Evolutionary conservation across 176 grass and related monocot species (phyloP), one percentile per base, ranked within the genome.

Genomic region (Bothriochloa decipiens): DNA sequence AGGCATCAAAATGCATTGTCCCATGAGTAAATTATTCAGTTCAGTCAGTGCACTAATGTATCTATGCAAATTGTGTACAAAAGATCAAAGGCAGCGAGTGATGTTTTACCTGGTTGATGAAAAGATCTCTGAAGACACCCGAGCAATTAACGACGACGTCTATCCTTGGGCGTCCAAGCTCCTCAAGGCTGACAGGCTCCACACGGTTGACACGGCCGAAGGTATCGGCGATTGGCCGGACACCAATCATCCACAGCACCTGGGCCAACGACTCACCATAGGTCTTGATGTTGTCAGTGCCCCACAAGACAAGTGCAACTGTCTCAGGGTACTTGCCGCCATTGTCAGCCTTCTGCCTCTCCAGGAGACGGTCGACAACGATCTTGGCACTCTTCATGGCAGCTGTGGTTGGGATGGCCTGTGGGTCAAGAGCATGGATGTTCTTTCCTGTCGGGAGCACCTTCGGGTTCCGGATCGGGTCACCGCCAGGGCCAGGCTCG

Each of bases 61-160:
- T 78, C 20, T 61, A 23, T 55, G 68, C 81, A 35, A 78, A 49
- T 32, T 29, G 33, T 40, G 1, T 70, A 83, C 32, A 85, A 68
- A 37, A 18, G 3, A 27, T 63, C 22, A 16, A 86, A 88, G 9
- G 47, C n/a, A 46, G 7, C 6, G n/a, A 32, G 29, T 32, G 29
- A 28, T 45, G 8, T 4, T 16, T 43, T 91, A 98, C 96, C 93
- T 99, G 96, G 83, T 99, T 99, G 88, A 99, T 99, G 91, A 99
- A 99, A 36, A 99, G 96, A 63, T 99, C 96, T 70, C 96, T 93
- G 88, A 99, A 99, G 29, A 99, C 96, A 46, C 96, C 96, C 0
- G 96, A 99, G 87, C 96, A 99, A 61, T 99, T 99, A 81, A 99
- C 93, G 66, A 99, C 96, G 1, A 99, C 96, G 29, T 99, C 96